A percentile compares a stretch with the other conserved stretches of the same genome.
Conservation (phyloP, 1,139 yeast genomes). For the Kodamaea fungicola region DNA sequence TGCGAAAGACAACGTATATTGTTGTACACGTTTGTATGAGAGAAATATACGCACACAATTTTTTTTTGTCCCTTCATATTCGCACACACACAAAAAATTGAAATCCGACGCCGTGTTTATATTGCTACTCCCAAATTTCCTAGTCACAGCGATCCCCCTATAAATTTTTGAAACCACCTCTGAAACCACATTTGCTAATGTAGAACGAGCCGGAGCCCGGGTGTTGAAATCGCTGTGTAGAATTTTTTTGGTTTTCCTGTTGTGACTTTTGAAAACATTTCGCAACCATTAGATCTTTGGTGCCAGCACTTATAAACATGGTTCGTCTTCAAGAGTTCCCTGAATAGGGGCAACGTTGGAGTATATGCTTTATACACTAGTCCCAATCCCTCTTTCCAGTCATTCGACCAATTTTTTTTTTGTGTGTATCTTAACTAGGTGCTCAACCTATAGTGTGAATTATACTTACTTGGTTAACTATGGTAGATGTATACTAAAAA, state of each 20-base stretch:
- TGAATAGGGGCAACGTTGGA: too few relatives aligned
- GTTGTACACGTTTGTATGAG: slow-evolving; percentile 3
- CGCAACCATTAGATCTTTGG: slow-evolving; percentile 2
- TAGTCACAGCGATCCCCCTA: slow-evolving; percentile 15
- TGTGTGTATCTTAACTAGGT: background rate
- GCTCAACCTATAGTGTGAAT: slow-evolving; percentile 2
- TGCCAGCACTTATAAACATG: too few relatives aligned
- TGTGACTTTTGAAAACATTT: slow-evolving; percentile 4
- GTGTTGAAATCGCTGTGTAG: too few relatives aligned
- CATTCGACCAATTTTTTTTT: slow-evolving; percentile 2
- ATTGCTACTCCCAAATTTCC: slow-evolving; percentile 8
- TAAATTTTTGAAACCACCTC: too few relatives aligned
- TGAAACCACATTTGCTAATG: too few relatives aligned
- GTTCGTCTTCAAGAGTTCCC: too few relatives aligned
- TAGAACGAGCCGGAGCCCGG: too few relatives aligned
- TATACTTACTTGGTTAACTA: slow-evolving; percentile 7
- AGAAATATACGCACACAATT: background rate
- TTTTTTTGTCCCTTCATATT: background rate
- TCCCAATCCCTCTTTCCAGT: slow-evolving; percentile 1
- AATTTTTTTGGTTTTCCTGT: background rate
- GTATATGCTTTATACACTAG: slow-evolving; percentile 1
- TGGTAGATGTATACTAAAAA: slow-evolving; percentile 6
- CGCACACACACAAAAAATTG: slow-evolving; percentile 1
- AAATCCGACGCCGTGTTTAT: background rate
- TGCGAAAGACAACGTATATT: slow-evolving; percentile 4